These are phyloP conservation scores for Chaetoscypha palmicola DNA, from an alignment of 2,329 filamentous ascomycete genomes.

Conservation along the genomic window DNA sequence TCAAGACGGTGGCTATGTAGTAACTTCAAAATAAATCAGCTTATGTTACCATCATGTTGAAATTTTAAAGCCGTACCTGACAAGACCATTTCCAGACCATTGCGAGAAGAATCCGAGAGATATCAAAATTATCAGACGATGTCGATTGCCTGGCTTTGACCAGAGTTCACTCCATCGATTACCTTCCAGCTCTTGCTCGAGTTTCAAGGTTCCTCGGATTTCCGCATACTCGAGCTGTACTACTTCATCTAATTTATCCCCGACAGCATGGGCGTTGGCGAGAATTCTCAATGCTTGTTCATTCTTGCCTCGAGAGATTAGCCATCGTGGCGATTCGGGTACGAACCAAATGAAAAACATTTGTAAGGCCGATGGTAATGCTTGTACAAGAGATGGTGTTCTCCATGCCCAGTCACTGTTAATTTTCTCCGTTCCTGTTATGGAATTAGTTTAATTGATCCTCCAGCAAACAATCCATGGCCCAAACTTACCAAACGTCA, in stretches of 20 bases:
- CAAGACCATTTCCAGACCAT: conserved; percentile 48
- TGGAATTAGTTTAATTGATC: conserved; percentile 3
- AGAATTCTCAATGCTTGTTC: conserved; percentile 43
- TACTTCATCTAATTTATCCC: conserved; percentile 34
- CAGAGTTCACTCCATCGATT: conserved; percentile 41
- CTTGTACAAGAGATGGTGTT: conserved; percentile 30
- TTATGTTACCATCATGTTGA: too few relatives aligned
- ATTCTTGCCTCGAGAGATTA: conserved; percentile 39
- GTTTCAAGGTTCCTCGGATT: conserved; percentile 37
- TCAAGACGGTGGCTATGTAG: conserved; percentile 33
- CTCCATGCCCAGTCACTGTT: conserved; percentile 31
- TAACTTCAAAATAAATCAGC: too few relatives aligned
- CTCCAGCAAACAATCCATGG: background rate
- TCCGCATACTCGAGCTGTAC: conserved; percentile 37
- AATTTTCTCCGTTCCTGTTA: conserved; percentile 33
- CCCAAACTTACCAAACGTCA: conserved; percentile 33
- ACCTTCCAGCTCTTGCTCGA: conserved; percentile 40
- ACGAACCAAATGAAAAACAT: conserved; percentile 29
- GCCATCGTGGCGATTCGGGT: conserved; percentile 36
- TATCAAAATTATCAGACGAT: conserved; percentile 46
- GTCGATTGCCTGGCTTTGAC: conserved; percentile 46
- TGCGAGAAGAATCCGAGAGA: conserved; percentile 50
- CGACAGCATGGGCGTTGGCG: conserved; percentile 39
- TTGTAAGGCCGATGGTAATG: conserved; percentile 25
- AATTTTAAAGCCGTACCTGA: too few relatives aligned